Evolutionary conservation across 129 eudicot species (phyloP), one percentile per base, ranked within the genome.

Genomic region (Flaveria trinervia): DNA sequence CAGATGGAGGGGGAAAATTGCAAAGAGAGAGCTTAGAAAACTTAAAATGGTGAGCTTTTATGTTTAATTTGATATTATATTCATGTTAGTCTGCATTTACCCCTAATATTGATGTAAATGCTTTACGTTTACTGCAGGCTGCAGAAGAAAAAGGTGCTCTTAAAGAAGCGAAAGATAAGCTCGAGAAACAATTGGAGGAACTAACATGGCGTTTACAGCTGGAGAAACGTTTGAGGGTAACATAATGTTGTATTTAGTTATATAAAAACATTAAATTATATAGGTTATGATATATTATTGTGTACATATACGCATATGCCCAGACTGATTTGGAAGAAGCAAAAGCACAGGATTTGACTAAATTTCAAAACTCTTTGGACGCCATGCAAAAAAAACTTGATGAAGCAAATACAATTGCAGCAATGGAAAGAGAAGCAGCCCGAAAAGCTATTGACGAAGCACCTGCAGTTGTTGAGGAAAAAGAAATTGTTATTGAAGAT

Each of bases 141-240:
- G 96, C 99, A 61, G 88, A 88, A 72, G 99, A 95, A 74, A 89
- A 96, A 25, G 99, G 99, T 80, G 92, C 92, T 39, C 92, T 95
- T 54, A 91, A 85, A 85, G 97, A 95, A 79, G 99, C 99, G 30
- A 95, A 95, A 82, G 97, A 95, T 84, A 95, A 95, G 89, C 93
- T 95, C 30, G 96, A 95, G 83, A 95, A 95, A 68, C 96, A 91
- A 76, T 48, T 95, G 84, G 99, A 95, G 90, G 99, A 95, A 76
- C 86, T 95, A 67, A 91, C 96, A 64, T 95, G 93, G 99, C 99
- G 99, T 78, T 85, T 95, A 76, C 99, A 95, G 74, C 83, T 95
- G 66, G 99, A 95, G 88, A 95, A 95, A 75, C 99, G 99, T 15
- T 78, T 95, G 59, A 85, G 99, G 90, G 99, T 95, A 89, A 85